These are phyloP conservation scores for Handroanthus guayacan DNA, from an alignment of 257 asterid genomes.

Conservation along the genomic window DNA sequence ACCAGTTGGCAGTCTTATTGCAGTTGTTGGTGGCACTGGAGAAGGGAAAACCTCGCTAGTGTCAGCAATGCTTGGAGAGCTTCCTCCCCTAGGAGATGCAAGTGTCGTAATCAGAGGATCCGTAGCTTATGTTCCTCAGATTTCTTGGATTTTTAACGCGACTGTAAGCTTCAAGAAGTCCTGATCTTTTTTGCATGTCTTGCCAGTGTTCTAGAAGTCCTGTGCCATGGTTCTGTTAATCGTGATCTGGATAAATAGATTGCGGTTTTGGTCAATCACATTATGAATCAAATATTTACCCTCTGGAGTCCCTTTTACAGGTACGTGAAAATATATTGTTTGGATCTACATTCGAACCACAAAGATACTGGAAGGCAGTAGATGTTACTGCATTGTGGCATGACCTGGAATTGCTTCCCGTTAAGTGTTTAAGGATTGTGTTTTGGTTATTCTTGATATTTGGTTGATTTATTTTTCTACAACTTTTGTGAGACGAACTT, in stretches of 20 bases:
- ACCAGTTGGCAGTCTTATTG: constrained; percentile 83
- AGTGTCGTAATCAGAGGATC: constrained; percentile 77
- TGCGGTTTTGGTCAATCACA: constrained; percentile 19
- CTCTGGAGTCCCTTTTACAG: constrained; percentile 46
- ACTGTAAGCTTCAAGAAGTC: constrained; percentile 62
- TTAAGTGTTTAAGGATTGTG: constrained; percentile 46
- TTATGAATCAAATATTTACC: constrained; percentile 26
- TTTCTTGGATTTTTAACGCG: constrained; percentile 95
- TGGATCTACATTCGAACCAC: constrained; percentile 72
- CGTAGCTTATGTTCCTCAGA: constrained; percentile 91
- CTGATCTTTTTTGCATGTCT: constrained; percentile 21
- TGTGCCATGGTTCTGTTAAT: constrained; percentile 6
- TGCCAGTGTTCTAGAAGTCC: constrained; percentile 1
- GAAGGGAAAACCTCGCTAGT: constrained; percentile 93
- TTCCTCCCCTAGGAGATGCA: constrained; percentile 76
- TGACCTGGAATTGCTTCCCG: constrained; percentile 88
- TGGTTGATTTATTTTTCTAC: constrained; percentile 14
- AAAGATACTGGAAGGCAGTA: constrained; percentile 73
- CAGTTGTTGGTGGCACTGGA: constrained; percentile 94
- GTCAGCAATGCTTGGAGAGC: constrained; percentile 92
- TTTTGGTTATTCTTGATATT: constrained; percentile 6
- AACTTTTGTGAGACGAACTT: constrained; percentile 12
- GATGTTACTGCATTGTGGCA: constrained; percentile 76
- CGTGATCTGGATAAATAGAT: constrained; percentile 27
- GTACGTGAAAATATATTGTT: constrained; percentile 84